These are phyloP conservation scores for Closterium sp. DNA, from an alignment of 139 green algal genomes.

Conservation along the genomic window DNA sequence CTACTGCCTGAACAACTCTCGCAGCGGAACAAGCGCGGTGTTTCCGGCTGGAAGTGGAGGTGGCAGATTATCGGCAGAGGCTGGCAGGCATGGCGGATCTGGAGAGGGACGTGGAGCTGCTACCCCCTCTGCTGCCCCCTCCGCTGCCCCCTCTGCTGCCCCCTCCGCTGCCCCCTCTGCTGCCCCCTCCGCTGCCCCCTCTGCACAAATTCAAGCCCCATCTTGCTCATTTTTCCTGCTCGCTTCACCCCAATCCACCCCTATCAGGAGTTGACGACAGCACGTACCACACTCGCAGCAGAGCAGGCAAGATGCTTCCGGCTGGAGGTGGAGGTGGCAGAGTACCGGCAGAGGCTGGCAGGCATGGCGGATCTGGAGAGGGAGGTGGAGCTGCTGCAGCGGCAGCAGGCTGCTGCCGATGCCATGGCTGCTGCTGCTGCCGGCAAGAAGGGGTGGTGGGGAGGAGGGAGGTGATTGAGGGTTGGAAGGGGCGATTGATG, in stretches of 20 bases:
- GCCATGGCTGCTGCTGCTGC: constrained; percentile 26
- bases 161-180: too few species aligned
- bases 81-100: constrained; percentile 37
- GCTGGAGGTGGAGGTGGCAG: constrained; percentile 50
- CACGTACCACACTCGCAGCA: neutral
- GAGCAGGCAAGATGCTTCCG: constrained; percentile 41
- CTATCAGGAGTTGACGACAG: constrained; percentile 34
- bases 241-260: neutral
- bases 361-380: constrained; percentile 37
- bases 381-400: constrained; percentile 47
- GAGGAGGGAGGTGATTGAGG: neutral
- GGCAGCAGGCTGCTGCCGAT: constrained; percentile 14
- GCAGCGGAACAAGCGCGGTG: constrained; percentile 28
- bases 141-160: too few species aligned
- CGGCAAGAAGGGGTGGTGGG: constrained; percentile 5
- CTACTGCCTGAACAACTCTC: constrained; percentile 4
- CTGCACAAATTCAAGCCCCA: too few species aligned
- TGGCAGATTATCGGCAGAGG: constrained; percentile 47
- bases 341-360: constrained; percentile 44
- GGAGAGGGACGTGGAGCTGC: constrained; percentile 45
- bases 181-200: neutral
- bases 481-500: too few species aligned
- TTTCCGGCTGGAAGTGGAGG: constrained; percentile 46
- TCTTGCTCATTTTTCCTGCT: neutral
- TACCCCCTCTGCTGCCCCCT: neutral